Conservation (phyloP, 805 yeast species). For the Candida mattraensis region DNA sequence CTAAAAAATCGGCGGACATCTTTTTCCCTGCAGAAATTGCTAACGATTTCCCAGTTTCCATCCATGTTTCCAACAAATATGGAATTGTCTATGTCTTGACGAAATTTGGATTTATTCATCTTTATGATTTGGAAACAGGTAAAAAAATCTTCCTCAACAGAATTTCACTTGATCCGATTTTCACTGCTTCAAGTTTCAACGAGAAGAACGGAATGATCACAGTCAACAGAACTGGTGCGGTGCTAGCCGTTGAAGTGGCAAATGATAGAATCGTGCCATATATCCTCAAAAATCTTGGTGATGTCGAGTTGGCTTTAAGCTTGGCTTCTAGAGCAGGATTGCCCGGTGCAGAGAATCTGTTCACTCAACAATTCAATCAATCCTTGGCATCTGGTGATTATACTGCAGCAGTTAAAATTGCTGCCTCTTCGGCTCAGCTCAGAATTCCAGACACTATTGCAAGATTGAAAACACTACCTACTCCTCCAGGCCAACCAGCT, state of each 20-base stretch:
- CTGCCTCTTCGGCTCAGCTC: constrained; percentile 90
- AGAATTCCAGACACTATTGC: constrained; percentile 94
- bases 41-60: constrained; percentile 93
- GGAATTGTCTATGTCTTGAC: constrained; percentile 90
- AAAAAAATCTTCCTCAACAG: constrained; percentile 92
- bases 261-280: constrained; percentile 86
- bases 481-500: constrained; percentile 91
- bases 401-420: constrained; percentile 90
- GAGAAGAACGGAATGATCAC: constrained; percentile 82
- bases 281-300: constrained; percentile 79
- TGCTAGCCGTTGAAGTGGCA: constrained; percentile 85
- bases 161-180: constrained; percentile 93
- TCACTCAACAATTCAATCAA: constrained; percentile 87
- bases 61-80: constrained; percentile 79
- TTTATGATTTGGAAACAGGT: constrained; percentile 92
- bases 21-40: constrained; percentile 97
- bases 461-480: constrained; percentile 85
- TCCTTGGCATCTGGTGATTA: constrained; percentile 83
- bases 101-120: constrained; percentile 93
- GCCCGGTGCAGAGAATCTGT: constrained; percentile 94
- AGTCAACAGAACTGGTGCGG: constrained; percentile 94
- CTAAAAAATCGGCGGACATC: constrained; percentile 87
- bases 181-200: constrained; percentile 78
- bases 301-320: constrained; percentile 81
- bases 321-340: constrained; percentile 94